These are phyloP conservation scores for Arachis monticola DNA, from an alignment of 331 rosid genomes.

Conservation along the genomic window DNA sequence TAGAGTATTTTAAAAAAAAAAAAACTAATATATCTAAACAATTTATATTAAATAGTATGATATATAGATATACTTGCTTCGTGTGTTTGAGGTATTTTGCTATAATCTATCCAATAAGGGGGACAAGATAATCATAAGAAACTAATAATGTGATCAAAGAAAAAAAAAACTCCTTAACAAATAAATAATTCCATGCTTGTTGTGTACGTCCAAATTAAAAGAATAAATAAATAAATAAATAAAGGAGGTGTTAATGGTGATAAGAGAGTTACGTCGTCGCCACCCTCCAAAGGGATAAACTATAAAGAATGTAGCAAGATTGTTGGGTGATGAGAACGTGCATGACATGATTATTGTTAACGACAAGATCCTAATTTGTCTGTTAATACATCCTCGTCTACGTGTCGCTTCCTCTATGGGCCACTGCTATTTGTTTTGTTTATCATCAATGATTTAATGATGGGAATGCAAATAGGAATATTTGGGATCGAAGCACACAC, in stretches of 20 bases:
- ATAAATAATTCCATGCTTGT: background rate
- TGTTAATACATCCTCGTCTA: slow-evolving; percentile 38
- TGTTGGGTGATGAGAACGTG: slow-evolving; percentile 56
- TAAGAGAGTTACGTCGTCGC: slow-evolving; percentile 27
- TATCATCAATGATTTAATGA: background rate
- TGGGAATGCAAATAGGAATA: background rate
- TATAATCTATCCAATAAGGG: slow-evolving; percentile 19
- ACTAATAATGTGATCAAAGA: slow-evolving; percentile 14
- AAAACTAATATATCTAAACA: too few relatives aligned
- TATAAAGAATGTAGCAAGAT: background rate
- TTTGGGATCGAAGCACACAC: slow-evolving; percentile 29
- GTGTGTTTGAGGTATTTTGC: slow-evolving; percentile 17
- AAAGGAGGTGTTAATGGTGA: background rate
- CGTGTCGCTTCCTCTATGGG: slow-evolving; percentile 39
- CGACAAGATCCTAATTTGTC: slow-evolving; percentile 38
- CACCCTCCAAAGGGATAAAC: slow-evolving; percentile 18
- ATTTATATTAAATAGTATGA: too few relatives aligned
- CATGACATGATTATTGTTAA: slow-evolving; percentile 65
- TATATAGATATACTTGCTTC: slow-evolving; percentile 5
- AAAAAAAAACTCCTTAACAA: background rate
- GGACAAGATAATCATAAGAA: slow-evolving; percentile 35
- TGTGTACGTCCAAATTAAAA: background rate
- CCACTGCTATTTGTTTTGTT: background rate
- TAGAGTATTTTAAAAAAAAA: too few relatives aligned
- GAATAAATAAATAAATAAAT: too few relatives aligned